Evolutionary conservation across 2,329 filamentous ascomycete genomes (phyloP), one percentile per base, ranked within the genome.

Genomic region (Nemania diffusa): DNA sequence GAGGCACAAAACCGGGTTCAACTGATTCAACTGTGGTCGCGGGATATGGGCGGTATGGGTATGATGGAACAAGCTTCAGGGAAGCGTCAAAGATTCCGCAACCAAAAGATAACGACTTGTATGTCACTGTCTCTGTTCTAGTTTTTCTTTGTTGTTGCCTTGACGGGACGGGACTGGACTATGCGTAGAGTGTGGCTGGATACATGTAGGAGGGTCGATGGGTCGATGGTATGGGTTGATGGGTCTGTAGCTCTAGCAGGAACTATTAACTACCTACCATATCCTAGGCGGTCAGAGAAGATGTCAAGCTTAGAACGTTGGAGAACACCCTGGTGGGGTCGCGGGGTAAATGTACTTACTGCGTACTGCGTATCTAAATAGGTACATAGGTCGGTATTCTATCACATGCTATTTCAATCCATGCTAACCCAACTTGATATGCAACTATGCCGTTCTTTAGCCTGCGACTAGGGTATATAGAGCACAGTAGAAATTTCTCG

Each of bases 301-400:
- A 64, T 50, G 55, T 37, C 34, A 56, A 58, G 62, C 62, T 60
- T 65, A 52, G 66, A 68, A 69, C 60, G 67, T 64, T 66, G 63
- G 67, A 69, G 62, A 65, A 64, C 13, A 37, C 26, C 34, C 27
- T 66, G 62, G 68, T 62, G 69, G 67, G 63, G 68, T 71, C 67
- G 69, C 69, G 69, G 67, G 69, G 69, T 67, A 66, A 20, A 29
- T 32, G 26, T 42, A 27, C n/a, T n/a, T n/a, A n/a, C n/a, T n/a
- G n/a, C n/a, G n/a, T n/a, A n/a, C n/a, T n/a, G n/a, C n/a, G n/a
- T n/a, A n/a, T n/a, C n/a, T n/a, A n/a, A n/a, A n/a, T n/a, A n/a
- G n/a, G n/a, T n/a, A n/a, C n/a, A n/a, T n/a, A n/a, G n/a, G n/a
- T n/a, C n/a, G n/a, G n/a, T n/a, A n/a, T n/a, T n/a, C n/a, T 20